phyloP scores from a whole-genome alignment of 352 stramenopile genomes.

The Blastocystis sp. region DNA sequence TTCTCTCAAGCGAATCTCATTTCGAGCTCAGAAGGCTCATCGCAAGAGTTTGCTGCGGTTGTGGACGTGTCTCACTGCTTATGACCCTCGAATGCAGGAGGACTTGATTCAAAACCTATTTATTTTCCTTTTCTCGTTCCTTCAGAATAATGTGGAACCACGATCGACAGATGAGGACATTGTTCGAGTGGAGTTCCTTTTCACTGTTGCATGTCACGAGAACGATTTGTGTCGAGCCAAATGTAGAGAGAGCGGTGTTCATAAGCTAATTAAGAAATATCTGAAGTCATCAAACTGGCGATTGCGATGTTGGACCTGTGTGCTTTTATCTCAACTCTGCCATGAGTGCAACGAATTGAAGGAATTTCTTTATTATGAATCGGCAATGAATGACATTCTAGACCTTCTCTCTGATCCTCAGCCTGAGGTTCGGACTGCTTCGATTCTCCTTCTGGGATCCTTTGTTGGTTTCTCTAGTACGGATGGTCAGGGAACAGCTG shows the following conservation, averaged over 20 bases:
- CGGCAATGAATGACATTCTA: neutral
- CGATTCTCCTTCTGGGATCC: slow-evolving; percentile 10
- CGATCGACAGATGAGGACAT: neutral
- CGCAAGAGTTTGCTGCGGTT: neutral
- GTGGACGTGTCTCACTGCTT: neutral
- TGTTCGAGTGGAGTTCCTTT: neutral
- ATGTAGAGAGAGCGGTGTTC: neutral
- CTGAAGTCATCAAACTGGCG: neutral
- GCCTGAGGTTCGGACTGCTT: slow-evolving; percentile 17
- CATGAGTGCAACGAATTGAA: slow-evolving; percentile 31
- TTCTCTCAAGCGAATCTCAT: slow-evolving; percentile 39
- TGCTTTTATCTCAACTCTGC: slow-evolving; percentile 28
- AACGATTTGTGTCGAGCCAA: neutral
- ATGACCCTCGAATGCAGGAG: slow-evolving; percentile 28
- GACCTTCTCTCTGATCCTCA: neutral
- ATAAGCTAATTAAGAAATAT: slow-evolving; percentile 31
- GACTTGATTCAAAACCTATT: slow-evolving; percentile 42
- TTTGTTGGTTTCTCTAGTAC: slow-evolving; percentile 11
- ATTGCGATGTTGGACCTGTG: slow-evolving; percentile 1
- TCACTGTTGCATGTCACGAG: neutral
- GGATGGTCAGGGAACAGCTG: neutral
- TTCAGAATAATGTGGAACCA: neutral
- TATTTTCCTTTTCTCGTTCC: slow-evolving; percentile 22
- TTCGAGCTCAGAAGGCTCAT: neutral
- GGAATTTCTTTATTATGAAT: neutral